Percentiles rank a stretch among this genome's conserved stretches.
phyloP scores from a whole-genome alignment of 371 early-diverging fungal species.

The Lichtheimia ramosa region DNA sequence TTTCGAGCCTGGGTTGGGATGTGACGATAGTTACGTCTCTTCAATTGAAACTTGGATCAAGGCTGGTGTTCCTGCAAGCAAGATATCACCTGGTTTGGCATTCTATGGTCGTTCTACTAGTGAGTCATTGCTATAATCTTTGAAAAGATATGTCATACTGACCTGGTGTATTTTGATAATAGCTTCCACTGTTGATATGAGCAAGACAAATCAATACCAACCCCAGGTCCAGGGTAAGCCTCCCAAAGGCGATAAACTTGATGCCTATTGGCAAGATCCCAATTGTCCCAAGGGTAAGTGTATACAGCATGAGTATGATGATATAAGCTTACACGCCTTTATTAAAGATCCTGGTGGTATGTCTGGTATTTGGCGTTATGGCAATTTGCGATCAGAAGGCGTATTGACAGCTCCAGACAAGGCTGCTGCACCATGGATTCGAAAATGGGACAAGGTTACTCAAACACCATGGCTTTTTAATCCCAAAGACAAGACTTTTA shows the following conservation, averaged over 20 bases:
- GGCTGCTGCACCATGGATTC: conserved; percentile 61
- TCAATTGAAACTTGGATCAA: conserved; percentile 56
- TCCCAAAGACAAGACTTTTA: conserved; percentile 47
- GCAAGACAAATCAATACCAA: conserved; percentile 35
- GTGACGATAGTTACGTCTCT: conserved; percentile 46
- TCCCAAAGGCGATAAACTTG: conserved; percentile 52
- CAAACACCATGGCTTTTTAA: conserved; percentile 73
- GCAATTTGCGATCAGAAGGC: conserved; percentile 64
- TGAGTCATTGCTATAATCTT: conserved; percentile 14
- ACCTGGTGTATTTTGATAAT: not conserved
- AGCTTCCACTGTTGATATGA: conserved; percentile 20
- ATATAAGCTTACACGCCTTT: too few species aligned
- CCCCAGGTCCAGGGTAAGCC: conserved; percentile 28
- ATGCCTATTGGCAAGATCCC: conserved; percentile 56
- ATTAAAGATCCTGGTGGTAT: conserved; percentile 23
- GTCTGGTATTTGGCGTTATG: conserved; percentile 69
- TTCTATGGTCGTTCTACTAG: conserved; percentile 62
- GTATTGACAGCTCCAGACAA: conserved; percentile 50
- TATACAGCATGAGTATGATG: too few species aligned
- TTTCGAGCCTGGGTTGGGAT: conserved; percentile 41
- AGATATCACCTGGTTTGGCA: conserved; percentile 62
- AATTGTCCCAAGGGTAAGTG: conserved; percentile 29
- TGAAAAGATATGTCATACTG: not conserved
- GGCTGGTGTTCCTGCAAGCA: conserved; percentile 61
- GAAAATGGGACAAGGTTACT: conserved; percentile 57